These are phyloP conservation scores for Peniophora sp. DNA, from an alignment of 1,284 basidiomycete species.

Conservation along the genomic window DNA sequence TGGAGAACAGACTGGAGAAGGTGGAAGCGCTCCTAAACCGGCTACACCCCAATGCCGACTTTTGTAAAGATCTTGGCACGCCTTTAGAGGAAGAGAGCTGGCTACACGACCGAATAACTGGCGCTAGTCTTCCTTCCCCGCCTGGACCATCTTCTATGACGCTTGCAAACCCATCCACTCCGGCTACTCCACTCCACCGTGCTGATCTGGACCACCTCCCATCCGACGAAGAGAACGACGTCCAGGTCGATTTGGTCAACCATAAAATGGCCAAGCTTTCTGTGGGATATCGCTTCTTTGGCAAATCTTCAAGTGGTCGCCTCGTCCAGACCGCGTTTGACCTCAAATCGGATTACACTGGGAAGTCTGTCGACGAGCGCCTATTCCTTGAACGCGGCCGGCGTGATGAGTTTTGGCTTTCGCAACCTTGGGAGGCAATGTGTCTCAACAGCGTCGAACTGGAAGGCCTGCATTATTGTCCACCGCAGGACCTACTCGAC, in stretches of 20 bases:
- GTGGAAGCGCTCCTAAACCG: slow-evolving; percentile 61
- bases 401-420: slow-evolving; percentile 7
- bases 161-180: background rate
- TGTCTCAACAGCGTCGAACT: background rate
- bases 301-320: slow-evolving; percentile 63
- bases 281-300: slow-evolving; percentile 49
- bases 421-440: slow-evolving; percentile 11
- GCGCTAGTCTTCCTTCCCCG: background rate
- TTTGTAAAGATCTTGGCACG: slow-evolving; percentile 37
- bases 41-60: slow-evolving; percentile 44
- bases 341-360: slow-evolving; percentile 52
- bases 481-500: slow-evolving; percentile 28
- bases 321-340: slow-evolving; percentile 60
- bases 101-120: slow-evolving; percentile 12
- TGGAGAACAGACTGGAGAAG: slow-evolving; percentile 65
- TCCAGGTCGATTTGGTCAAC: background rate
- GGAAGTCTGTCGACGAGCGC: slow-evolving; percentile 14
- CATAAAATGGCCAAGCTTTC: slow-evolving; percentile 15
- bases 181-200: background rate
- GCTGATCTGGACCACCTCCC: slow-evolving; percentile 18
- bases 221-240: slow-evolving; percentile 23
- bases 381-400: slow-evolving; percentile 7
- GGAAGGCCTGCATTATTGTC: slow-evolving; percentile 19
- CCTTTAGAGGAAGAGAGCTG: slow-evolving; percentile 35
- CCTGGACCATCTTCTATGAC: background rate